A percentile compares a stretch with the other conserved stretches of the same genome.
phyloP scores from a whole-genome alignment of 2,329 filamentous ascomycete genomes.

The Colletotrichum gloeosporioides region DNA sequence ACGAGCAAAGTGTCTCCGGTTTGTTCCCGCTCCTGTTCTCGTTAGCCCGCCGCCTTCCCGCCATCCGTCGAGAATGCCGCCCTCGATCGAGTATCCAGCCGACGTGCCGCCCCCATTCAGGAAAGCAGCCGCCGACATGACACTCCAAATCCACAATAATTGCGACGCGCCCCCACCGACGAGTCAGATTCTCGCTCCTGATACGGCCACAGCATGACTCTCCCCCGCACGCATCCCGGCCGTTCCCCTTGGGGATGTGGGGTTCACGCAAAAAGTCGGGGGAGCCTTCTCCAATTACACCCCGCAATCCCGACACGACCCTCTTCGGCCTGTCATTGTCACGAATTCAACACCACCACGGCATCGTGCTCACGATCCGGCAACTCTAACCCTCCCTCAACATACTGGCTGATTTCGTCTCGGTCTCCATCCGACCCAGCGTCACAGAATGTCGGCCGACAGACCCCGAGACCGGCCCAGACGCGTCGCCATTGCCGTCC shows the following conservation, averaged over 20 bases:
- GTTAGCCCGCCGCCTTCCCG: not conserved
- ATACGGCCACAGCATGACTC: not conserved
- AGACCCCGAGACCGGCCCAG: not conserved
- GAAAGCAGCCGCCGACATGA: not conserved
- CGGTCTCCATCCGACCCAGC: not conserved
- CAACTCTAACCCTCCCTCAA: not conserved
- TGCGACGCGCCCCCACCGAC: not conserved
- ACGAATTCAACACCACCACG: not conserved
- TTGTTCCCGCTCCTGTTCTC: not conserved
- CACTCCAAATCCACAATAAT: not conserved
- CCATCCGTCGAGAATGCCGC: not conserved
- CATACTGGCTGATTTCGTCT: not conserved
- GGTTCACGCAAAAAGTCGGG: not conserved
- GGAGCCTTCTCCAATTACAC: not conserved
- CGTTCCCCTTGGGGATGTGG: not conserved
- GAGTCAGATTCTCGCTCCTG: slow-evolving; percentile 1
- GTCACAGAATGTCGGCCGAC: not conserved
- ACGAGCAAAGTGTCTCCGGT: not conserved
- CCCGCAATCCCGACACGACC: not conserved
- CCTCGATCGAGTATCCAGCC: not conserved
- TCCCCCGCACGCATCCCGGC: not conserved
- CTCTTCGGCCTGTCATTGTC: not conserved
- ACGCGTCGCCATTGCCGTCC: not conserved
- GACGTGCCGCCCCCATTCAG: not conserved
- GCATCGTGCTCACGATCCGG: not conserved